These are phyloP conservation scores for Fusarium pininemorale DNA, from an alignment of 2,329 filamentous ascomycete species.

Conservation along the genomic window DNA sequence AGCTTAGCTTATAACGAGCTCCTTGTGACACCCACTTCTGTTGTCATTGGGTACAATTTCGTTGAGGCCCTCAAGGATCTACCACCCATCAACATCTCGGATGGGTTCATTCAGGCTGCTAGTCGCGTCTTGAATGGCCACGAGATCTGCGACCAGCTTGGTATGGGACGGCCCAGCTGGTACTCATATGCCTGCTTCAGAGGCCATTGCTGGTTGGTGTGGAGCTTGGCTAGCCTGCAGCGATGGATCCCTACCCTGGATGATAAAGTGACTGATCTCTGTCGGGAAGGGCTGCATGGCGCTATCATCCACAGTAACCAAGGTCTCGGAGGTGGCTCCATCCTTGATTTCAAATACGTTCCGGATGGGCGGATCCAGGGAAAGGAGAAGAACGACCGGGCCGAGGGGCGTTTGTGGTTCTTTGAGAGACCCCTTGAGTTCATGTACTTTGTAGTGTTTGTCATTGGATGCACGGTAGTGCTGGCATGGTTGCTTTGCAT, in stretches of 20 bases:
- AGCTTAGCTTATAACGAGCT: slow-evolving; percentile 48
- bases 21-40: slow-evolving; percentile 46
- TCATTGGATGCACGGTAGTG: slow-evolving; percentile 16
- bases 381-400: slow-evolving; percentile 35
- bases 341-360: slow-evolving; percentile 48
- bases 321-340: slow-evolving; percentile 42
- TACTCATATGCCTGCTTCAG: slow-evolving; percentile 44
- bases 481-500: background rate
- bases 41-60: slow-evolving; percentile 50
- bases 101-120: slow-evolving; percentile 27
- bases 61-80: slow-evolving; percentile 50
- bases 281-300: slow-evolving; percentile 39
- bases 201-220: slow-evolving; percentile 47
- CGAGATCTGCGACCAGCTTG: slow-evolving; percentile 48
- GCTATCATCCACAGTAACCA: slow-evolving; percentile 42
- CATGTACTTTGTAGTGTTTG: slow-evolving; percentile 39
- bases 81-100: slow-evolving; percentile 49
- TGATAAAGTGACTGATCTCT: slow-evolving; percentile 35
- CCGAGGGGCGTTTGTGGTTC: slow-evolving; percentile 12
- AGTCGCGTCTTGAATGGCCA: slow-evolving; percentile 52
- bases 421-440: slow-evolving; percentile 39
- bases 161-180: slow-evolving; percentile 45
- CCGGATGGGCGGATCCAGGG: slow-evolving; percentile 36
- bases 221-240: slow-evolving; percentile 41
- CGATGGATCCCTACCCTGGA: slow-evolving; percentile 39